Percentiles rank a stretch among this genome's conserved stretches.
phyloP scores from a whole-genome alignment of 441 rosid species.

The Pelargonium fulgidum region DNA sequence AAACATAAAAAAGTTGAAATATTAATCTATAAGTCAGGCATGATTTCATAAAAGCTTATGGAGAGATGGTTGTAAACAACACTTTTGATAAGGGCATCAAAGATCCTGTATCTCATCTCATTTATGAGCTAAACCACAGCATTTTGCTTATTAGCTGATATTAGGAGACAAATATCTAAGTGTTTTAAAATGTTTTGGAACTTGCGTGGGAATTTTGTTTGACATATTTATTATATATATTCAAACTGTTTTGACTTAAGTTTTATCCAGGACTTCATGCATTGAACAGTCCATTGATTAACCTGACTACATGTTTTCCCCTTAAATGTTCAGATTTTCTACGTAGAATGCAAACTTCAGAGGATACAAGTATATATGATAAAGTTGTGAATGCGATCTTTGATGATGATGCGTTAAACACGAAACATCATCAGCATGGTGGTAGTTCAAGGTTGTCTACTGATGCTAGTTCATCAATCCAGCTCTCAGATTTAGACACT shows the following conservation, averaged over 20 bases:
- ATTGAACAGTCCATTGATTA: conserved; percentile 11
- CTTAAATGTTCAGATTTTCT: conserved; percentile 56
- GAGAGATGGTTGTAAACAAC: neutral
- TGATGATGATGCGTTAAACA: conserved; percentile 57
- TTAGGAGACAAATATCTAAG: neutral
- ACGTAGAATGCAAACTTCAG: conserved; percentile 76
- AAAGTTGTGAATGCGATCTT: conserved; percentile 79
- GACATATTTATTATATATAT: conserved; percentile 8
- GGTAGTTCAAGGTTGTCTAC: conserved; percentile 33
- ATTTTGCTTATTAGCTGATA: neutral
- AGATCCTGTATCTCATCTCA: neutral
- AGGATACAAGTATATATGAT: conserved; percentile 76
- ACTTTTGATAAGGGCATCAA: no score
- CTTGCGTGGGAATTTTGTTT: neutral
- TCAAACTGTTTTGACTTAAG: conserved; percentile 12
- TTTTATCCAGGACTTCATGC: conserved; percentile 8
- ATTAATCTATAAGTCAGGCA: neutral
- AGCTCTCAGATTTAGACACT: conserved; percentile 54
- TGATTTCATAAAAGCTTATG: neutral
- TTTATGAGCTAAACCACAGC: neutral
- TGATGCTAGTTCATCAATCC: conserved; percentile 43
- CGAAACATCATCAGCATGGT: conserved; percentile 45
- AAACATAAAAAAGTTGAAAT: neutral
- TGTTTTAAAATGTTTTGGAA: neutral
- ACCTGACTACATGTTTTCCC: conserved; percentile 24